A percentile compares a stretch with the other conserved stretches of the same genome.
Evolutionary conservation across 2,329 filamentous ascomycete species (phyloP).

Genomic region (Cladosporium phlei): DNA sequence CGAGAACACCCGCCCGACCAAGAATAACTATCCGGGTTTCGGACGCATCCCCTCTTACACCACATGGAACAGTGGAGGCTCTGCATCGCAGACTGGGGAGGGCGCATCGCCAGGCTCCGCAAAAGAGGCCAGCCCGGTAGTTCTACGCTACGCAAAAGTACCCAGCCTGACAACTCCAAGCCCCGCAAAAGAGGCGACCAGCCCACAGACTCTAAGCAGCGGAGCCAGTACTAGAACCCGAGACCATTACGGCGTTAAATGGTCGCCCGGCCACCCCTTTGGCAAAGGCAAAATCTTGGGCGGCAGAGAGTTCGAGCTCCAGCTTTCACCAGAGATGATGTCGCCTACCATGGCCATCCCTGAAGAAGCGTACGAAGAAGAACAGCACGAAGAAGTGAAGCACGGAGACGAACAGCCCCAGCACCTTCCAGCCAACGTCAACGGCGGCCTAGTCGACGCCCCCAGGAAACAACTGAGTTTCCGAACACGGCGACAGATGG

Average conservation of each 20-base stretch:
- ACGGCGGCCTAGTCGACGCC: slow-evolving; percentile 6
- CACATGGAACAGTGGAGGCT: neutral
- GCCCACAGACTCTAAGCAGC: too few species aligned
- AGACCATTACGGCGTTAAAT: slow-evolving; percentile 1
- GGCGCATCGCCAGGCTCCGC: neutral
- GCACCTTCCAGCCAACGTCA: neutral
- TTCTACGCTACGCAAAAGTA: too few species aligned
- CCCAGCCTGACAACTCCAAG: too few species aligned
- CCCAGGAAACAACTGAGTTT: neutral
- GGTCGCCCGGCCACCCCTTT: neutral
- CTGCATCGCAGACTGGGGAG: too few species aligned
- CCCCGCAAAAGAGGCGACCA: too few species aligned
- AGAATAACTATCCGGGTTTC: neutral
- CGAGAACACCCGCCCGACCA: neutral
- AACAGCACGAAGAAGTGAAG: neutral
- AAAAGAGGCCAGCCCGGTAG: too few species aligned
- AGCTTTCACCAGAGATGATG: slow-evolving; percentile 1
- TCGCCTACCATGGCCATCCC: too few species aligned
- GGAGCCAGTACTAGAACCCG: neutral
- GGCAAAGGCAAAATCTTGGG: slow-evolving; percentile 2
- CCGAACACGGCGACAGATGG: too few species aligned
- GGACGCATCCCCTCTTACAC: neutral
- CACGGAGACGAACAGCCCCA: neutral
- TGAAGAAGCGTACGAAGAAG: too few species aligned
- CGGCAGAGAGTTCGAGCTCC: neutral